Conservation (phyloP, 306 rosid species). For the Lagenaria siceraria region DNA sequence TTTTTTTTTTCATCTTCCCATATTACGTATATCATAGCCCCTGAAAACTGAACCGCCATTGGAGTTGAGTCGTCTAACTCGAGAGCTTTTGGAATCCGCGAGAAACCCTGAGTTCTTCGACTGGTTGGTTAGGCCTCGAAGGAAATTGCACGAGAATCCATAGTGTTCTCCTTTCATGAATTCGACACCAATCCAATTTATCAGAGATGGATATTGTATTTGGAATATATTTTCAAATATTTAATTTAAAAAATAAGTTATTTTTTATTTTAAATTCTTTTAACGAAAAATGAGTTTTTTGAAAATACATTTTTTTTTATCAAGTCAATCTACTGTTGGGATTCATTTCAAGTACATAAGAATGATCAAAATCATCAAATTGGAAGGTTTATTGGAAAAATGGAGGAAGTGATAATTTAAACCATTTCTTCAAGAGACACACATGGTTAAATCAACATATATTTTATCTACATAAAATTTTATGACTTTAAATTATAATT, state of each 20-base stretch:
- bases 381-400: too few relatives aligned
- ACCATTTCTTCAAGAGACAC: neutral
- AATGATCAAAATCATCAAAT: too few relatives aligned
- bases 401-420: too few relatives aligned
- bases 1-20: neutral
- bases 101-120: constrained; percentile 23
- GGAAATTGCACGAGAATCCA: constrained; percentile 51
- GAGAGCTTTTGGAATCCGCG: constrained; percentile 30
- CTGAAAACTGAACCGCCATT: neutral
- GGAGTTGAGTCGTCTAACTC: constrained; percentile 17
- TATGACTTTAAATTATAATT: neutral
- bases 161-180: constrained; percentile 49
- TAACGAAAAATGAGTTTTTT: too few relatives aligned
- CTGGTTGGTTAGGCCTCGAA: constrained; percentile 25
- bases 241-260: too few relatives aligned
- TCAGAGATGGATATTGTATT: constrained; percentile 49
- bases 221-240: too few relatives aligned
- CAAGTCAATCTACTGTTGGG: too few relatives aligned
- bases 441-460: neutral
- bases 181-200: constrained; percentile 29
- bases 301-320: too few relatives aligned
- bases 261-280: too few relatives aligned
- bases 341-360: too few relatives aligned
- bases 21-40: neutral
- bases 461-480: neutral